A percentile compares a stretch with the other conserved stretches of the same genome.
Conservation (phyloP, 192 early-diverging fungal genomes). For the Spinellus fusiger region DNA sequence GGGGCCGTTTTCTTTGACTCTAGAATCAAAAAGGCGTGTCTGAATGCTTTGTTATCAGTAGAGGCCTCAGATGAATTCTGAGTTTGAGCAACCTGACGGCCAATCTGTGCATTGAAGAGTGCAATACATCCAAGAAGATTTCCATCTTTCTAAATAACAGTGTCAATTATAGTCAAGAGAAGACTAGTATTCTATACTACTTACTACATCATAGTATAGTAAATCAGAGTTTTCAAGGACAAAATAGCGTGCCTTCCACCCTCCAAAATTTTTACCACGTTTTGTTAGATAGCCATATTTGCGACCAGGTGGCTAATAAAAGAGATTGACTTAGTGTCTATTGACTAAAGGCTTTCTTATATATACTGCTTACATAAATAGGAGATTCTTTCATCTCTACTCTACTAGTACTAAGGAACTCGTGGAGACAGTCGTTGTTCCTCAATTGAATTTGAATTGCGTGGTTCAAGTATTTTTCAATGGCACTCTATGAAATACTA, state of each 20-base stretch:
- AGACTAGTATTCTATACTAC: no score
- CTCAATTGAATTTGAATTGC: constrained; percentile 48
- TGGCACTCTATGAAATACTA: constrained; percentile 40
- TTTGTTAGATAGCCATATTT: constrained; percentile 90
- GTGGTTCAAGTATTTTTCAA: constrained; percentile 80
- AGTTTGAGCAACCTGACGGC: constrained; percentile 36
- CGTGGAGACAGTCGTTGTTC: constrained; percentile 54
- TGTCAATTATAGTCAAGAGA: not conserved
- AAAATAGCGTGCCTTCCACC: constrained; percentile 90
- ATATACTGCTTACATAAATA: not conserved
- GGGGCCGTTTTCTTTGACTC: constrained; percentile 59
- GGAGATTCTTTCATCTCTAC: constrained; percentile 27
- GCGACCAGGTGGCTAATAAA: constrained; percentile 42
- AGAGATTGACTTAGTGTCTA: not conserved
- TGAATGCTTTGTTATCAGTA: constrained; percentile 26
- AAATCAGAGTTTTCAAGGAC: constrained; percentile 59
- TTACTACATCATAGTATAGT: constrained; percentile 77
- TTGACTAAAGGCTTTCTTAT: not conserved
- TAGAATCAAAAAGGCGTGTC: constrained; percentile 81
- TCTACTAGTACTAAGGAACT: constrained; percentile 73
- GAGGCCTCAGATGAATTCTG: constrained; percentile 16
- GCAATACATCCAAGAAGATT: constrained; percentile 65
- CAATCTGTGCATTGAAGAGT: constrained; percentile 64
- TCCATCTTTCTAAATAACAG: constrained; percentile 50
- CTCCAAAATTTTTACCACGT: constrained; percentile 93